phyloP scores from a whole-genome alignment of 1,284 basidiomycete species.

The Kwoniella shivajii region DNA sequence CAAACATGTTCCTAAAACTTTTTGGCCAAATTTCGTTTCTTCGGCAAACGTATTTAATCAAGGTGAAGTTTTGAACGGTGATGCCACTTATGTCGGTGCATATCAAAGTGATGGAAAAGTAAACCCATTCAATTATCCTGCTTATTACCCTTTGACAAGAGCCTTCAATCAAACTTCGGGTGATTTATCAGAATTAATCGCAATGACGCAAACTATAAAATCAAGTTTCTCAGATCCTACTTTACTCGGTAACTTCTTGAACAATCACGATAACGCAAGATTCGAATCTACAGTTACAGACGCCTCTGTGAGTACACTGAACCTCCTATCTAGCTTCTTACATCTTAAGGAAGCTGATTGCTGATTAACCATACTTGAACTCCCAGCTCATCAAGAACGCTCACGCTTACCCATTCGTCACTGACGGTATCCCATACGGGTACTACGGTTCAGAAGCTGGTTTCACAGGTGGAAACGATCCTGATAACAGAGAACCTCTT shows the following conservation, averaged over 20 bases:
- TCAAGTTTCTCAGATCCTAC: conserved; percentile 45
- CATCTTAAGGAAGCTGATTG: too few species aligned
- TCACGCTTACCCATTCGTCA: conserved; percentile 54
- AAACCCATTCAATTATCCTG: conserved; percentile 62
- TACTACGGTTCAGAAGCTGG: conserved; percentile 56
- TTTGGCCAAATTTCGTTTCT: conserved; percentile 55
- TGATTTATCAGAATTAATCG: conserved; percentile 24
- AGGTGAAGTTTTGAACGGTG: conserved; percentile 55
- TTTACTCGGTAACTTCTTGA: conserved; percentile 52
- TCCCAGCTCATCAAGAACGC: conserved; percentile 55
- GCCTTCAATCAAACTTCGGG: conserved; percentile 34
- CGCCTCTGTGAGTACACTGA: conserved; percentile 21
- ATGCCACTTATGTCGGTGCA: conserved; percentile 40
- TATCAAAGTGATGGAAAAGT: conserved; percentile 55
- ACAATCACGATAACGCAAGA: conserved; percentile 56
- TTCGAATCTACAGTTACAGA: conserved; percentile 38
- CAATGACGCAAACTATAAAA: conserved; percentile 30
- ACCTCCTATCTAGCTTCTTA: too few species aligned
- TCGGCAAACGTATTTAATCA: conserved; percentile 54
- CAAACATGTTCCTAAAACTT: conserved; percentile 56
- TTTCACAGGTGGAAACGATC: conserved; percentile 56
- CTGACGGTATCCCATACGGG: conserved; percentile 61
- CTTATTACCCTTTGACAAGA: conserved; percentile 57
- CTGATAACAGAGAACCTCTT: conserved; percentile 50
- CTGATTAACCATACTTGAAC: not conserved